Evolutionary conservation across 2,329 filamentous ascomycete species (phyloP), one percentile per base, ranked within the genome.

Genomic region (Stylonectria norvegica): DNA sequence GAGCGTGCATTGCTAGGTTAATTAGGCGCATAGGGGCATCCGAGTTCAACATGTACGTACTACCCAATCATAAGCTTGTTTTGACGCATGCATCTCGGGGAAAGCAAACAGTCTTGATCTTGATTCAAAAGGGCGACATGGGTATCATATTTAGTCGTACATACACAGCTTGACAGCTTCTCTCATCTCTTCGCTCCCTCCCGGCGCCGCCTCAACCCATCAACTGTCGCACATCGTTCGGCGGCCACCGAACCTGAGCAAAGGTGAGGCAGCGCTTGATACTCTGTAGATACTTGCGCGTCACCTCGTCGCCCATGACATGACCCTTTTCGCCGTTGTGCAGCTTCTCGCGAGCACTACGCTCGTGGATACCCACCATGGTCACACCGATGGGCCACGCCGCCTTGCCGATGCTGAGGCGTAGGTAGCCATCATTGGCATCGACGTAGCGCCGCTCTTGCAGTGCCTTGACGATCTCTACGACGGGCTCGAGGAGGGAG

Each of bases 311-410:
- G 42, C 89, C 91, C 83, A 98, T 89, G 56, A 97, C 95, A 64
- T 98, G 90, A 4, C 91, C 93, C 58, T 89, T 85, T 59, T 85
- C 81, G 43, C 83, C 85, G 63, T 93, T 81, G 62, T 97, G 90
- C 44, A 98, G 71, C 69, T 98, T 98, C 69, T 98, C 93, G 48
- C 93, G 80, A 15, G 93, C 91, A 52, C 86, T 93, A 60, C 93
- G 82, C 73, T 97, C 93, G 78, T 98, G 93, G 56, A 98, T 98
- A 73, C 93, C 93, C 59, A 98, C 93, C 93, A 97, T 98, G 64
- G 93, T 98, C 27, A 98, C 93, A 67, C 93, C 93, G 59, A 98
- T 98, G 17, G 93, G 93, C 93, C 93, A 98, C 12, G 93, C 93
- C 53, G 89, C 90, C 70, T 95, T 95, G 50, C 89, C 89, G 59